These are phyloP conservation scores for Lachancea waltii DNA, from an alignment of 805 yeast species.

Conservation along the genomic window DNA sequence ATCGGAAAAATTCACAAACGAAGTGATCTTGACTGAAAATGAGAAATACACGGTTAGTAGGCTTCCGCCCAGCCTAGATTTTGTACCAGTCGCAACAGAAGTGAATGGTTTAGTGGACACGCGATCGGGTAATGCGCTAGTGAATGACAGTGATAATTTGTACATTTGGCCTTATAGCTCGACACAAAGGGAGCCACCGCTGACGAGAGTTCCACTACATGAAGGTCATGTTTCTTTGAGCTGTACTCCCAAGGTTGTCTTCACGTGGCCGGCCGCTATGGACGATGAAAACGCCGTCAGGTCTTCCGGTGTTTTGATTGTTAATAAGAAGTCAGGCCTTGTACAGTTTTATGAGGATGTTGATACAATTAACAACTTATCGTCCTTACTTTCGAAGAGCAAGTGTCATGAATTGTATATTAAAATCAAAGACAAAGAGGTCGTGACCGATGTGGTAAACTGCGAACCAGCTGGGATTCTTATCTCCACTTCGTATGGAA, in stretches of 20 bases:
- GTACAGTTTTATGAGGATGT: slow-evolving; percentile 70
- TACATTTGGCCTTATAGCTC: slow-evolving; percentile 66
- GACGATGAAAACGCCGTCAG: slow-evolving; percentile 14
- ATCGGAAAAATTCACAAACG: slow-evolving; percentile 8
- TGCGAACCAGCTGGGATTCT: slow-evolving; percentile 72
- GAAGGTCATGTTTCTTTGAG: slow-evolving; percentile 18
- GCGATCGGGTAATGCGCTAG: slow-evolving; percentile 42
- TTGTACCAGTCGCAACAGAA: slow-evolving; percentile 4
- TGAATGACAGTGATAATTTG: slow-evolving; percentile 44
- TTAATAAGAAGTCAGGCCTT: slow-evolving; percentile 52
- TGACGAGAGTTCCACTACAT: slow-evolving; percentile 25
- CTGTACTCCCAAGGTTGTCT: slow-evolving; percentile 21
- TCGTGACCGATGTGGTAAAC: slow-evolving; percentile 47
- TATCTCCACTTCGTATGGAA: slow-evolving; percentile 61
- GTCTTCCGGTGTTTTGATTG: slow-evolving; percentile 51
- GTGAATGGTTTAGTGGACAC: slow-evolving; percentile 43
- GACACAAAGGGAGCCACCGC: slow-evolving; percentile 48
- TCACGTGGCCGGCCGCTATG: slow-evolving; percentile 29
- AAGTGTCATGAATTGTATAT: slow-evolving; percentile 24
- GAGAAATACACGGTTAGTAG: slow-evolving; percentile 25
- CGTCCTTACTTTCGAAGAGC: slow-evolving; percentile 23
- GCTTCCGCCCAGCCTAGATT: slow-evolving; percentile 19
- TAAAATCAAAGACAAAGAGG: slow-evolving; percentile 38
- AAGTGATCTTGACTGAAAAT: slow-evolving; percentile 26
- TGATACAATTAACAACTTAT: slow-evolving; percentile 34